These are phyloP conservation scores for Neopestalotiopsis rosae DNA, from an alignment of 2,329 filamentous ascomycete genomes.

Conservation along the genomic window DNA sequence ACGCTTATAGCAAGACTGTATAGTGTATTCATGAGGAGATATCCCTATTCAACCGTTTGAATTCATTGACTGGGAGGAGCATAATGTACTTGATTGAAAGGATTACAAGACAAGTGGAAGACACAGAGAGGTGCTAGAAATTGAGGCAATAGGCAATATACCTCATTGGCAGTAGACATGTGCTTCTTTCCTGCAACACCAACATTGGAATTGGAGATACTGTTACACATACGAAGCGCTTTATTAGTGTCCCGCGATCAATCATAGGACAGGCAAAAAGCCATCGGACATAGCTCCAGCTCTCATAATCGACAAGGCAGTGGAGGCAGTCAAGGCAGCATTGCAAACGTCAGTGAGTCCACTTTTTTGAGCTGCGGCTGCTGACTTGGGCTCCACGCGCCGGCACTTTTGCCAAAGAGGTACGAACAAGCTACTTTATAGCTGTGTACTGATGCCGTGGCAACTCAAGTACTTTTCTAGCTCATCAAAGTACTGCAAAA, in stretches of 20 bases:
- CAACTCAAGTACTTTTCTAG: neutral
- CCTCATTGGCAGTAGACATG: no score
- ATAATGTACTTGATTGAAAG: no score
- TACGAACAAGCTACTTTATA: neutral
- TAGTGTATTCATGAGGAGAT: no score
- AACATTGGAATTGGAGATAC: no score
- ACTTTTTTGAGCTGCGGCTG: constrained; percentile 7
- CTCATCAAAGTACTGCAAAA: neutral
- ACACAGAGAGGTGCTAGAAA: no score
- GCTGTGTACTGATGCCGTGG: neutral
- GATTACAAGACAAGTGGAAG: no score
- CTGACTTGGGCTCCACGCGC: constrained; percentile 8
- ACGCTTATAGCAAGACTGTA: no score
- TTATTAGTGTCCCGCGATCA: neutral
- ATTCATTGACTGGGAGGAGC: no score
- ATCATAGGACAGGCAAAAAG: neutral
- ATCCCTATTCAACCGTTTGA: no score
- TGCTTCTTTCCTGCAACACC: no score
- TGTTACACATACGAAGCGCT: neutral
- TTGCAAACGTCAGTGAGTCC: constrained; percentile 15
- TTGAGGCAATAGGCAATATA: no score
- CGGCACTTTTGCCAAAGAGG: constrained; percentile 1
- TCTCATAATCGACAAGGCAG: neutral
- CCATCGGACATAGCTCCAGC: neutral
- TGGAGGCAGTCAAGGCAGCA: constrained; percentile 7